Percentiles rank a stretch among this genome's conserved stretches.
These are phyloP conservation scores for Vaccinium macrocarpon DNA, from an alignment of 148 eudicot species.

Conservation along the genomic window DNA sequence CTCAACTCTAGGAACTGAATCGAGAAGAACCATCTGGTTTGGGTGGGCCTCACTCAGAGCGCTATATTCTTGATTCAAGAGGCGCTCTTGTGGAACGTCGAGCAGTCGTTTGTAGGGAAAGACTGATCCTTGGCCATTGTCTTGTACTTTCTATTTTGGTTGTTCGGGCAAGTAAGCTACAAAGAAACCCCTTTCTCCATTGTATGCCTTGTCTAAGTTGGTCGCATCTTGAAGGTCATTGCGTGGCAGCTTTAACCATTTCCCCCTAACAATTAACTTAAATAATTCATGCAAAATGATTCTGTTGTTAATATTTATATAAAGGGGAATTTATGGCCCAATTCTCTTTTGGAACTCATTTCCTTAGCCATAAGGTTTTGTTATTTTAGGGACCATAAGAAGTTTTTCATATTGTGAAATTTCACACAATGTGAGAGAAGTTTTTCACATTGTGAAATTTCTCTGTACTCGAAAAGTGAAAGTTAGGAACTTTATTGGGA, in stretches of 20 bases:
- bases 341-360: background rate
- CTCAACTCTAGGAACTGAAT: slow-evolving; percentile 65
- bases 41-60: slow-evolving; percentile 82
- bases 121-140: slow-evolving; percentile 89
- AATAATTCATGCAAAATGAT: background rate
- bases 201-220: slow-evolving; percentile 12
- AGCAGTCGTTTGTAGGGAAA: slow-evolving; percentile 89
- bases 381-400: background rate
- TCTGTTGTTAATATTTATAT: background rate
- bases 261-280: background rate
- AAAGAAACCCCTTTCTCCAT: background rate
- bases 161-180: slow-evolving; percentile 77
- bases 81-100: slow-evolving; percentile 88
- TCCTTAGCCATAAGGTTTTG: background rate
- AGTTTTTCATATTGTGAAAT: background rate
- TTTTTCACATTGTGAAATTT: background rate
- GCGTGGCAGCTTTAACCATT: background rate
- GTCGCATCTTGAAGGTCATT: slow-evolving; percentile 5
- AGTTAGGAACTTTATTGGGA: background rate
- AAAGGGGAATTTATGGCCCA: background rate
- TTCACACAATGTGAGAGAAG: too few relatives aligned
- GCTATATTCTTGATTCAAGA: slow-evolving; percentile 78
- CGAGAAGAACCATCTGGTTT: slow-evolving; percentile 90
- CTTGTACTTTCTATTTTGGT: slow-evolving; percentile 87
- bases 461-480: background rate